phyloP scores from a whole-genome alignment of 176 grass and related monocot species.

The Triticum aestivum region DNA sequence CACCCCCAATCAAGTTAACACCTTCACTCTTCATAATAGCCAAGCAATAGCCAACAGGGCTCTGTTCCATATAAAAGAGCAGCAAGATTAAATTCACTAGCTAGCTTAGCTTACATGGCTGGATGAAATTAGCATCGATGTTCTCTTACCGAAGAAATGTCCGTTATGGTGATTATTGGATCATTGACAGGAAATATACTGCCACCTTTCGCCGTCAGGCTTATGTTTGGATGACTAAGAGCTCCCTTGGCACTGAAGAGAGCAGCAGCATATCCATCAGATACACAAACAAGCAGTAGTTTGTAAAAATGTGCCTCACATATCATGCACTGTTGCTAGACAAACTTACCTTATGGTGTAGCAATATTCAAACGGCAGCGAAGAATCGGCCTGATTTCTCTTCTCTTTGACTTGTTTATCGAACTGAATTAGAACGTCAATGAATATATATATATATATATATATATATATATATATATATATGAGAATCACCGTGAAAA shows the following conservation, averaged over 20 bases:
- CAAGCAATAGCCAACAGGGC: constrained; percentile 57
- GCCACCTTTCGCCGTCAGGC: constrained; percentile 66
- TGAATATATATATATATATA: neutral
- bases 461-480: neutral
- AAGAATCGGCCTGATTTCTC: neutral
- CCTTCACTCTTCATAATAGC: constrained; percentile 63
- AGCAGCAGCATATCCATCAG: constrained; percentile 26
- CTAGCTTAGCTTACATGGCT: neutral
- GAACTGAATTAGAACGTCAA: constrained; percentile 49
- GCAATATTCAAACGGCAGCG: constrained; percentile 79
- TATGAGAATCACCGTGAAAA: neutral
- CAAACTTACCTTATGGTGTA: constrained; percentile 62
- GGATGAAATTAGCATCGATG: constrained; percentile 6
- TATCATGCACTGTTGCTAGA: neutral
- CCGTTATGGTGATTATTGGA: constrained; percentile 42
- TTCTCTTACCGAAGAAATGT: constrained; percentile 42
- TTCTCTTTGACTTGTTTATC: constrained; percentile 55
- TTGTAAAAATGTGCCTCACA: neutral
- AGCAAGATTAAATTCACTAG: constrained; percentile 18
- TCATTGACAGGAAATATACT: constrained; percentile 60
- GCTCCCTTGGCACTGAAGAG: constrained; percentile 50
- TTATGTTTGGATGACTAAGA: constrained; percentile 44
- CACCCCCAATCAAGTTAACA: constrained; percentile 90
- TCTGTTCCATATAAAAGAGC: constrained; percentile 29
- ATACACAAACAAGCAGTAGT: neutral